phyloP scores from a whole-genome alignment of 345 rosid species.

The Salix exigua region DNA sequence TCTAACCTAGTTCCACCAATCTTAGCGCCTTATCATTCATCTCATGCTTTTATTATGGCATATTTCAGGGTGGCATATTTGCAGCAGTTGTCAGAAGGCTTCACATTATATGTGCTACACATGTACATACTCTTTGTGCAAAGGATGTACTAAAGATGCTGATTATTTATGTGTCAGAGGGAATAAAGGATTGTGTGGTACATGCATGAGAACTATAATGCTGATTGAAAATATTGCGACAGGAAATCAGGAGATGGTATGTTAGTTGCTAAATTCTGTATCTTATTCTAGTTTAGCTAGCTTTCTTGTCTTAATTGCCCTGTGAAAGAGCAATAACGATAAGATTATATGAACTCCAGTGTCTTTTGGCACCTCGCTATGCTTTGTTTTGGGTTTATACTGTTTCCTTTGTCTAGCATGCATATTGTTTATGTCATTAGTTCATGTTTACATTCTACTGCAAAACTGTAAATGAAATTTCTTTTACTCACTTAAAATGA shows the following conservation, averaged over 20 bases:
- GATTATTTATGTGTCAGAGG: conserved; percentile 76
- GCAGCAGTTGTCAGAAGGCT: conserved; percentile 76
- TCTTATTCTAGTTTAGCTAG: background rate
- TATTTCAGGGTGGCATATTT: conserved; percentile 92
- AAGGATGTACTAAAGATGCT: conserved; percentile 81
- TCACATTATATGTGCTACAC: conserved; percentile 91
- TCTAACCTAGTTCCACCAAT: too few species aligned
- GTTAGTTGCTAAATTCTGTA: conserved; percentile 3
- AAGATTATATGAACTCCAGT: too few species aligned
- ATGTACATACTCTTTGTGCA: conserved; percentile 93
- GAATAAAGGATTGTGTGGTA: conserved; percentile 87
- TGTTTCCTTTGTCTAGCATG: too few species aligned
- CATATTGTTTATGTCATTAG: too few species aligned
- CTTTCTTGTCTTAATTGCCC: too few species aligned
- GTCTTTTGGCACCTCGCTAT: too few species aligned
- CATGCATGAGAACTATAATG: conserved; percentile 81
- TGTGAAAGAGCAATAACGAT: too few species aligned
- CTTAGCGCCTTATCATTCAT: background rate
- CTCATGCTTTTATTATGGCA: background rate
- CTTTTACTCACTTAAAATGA: too few species aligned
- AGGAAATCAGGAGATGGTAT: conserved; percentile 64
- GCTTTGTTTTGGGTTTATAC: too few species aligned
- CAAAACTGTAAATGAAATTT: too few species aligned
- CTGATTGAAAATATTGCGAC: conserved; percentile 64
- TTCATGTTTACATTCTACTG: too few species aligned